Conservation (phyloP, 768 basidiomycete species). For the Collybia nuda region DNA sequence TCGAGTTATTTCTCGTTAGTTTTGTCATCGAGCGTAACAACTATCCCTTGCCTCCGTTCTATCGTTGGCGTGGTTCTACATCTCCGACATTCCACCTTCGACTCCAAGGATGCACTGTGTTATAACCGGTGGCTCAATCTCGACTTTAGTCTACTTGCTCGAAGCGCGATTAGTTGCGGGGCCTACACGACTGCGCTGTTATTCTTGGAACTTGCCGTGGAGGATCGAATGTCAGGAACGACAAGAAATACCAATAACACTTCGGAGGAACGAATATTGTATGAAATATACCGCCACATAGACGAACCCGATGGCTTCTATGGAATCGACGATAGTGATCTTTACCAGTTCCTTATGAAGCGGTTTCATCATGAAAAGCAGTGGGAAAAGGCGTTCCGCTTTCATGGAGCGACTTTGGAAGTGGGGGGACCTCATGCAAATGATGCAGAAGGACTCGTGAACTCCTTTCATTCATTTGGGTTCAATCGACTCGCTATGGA, state of each 20-base stretch:
- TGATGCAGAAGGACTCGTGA: slow-evolving; percentile 65
- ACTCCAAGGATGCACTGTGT: slow-evolving; percentile 35
- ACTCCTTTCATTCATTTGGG: slow-evolving; percentile 86
- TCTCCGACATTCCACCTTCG: slow-evolving; percentile 68
- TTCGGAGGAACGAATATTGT: slow-evolving; percentile 67
- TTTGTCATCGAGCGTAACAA: slow-evolving; percentile 38
- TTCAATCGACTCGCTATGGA: slow-evolving; percentile 86
- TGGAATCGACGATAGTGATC: slow-evolving; percentile 78
- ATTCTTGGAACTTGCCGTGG: slow-evolving; percentile 79
- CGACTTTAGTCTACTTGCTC: slow-evolving; percentile 70
- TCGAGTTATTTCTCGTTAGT: slow-evolving; percentile 62
- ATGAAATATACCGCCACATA: slow-evolving; percentile 91
- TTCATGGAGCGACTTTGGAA: slow-evolving; percentile 85
- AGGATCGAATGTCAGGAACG: slow-evolving; percentile 34
- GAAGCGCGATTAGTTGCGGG: slow-evolving; percentile 72
- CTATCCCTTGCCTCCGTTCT: slow-evolving; percentile 46
- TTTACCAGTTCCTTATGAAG: slow-evolving; percentile 77
- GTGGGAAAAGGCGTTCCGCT: slow-evolving; percentile 88
- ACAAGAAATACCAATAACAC: slow-evolving; percentile 21
- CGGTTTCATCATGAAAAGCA: slow-evolving; percentile 91
- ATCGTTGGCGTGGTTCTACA: slow-evolving; percentile 80
- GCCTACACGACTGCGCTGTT: slow-evolving; percentile 89
- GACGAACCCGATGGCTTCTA: slow-evolving; percentile 99
- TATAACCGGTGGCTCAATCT: slow-evolving; percentile 83
- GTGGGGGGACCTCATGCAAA: slow-evolving; percentile 41